phyloP scores from a whole-genome alignment of 2,329 filamentous ascomycete genomes.

The Pseudocercospora fijiensis region DNA sequence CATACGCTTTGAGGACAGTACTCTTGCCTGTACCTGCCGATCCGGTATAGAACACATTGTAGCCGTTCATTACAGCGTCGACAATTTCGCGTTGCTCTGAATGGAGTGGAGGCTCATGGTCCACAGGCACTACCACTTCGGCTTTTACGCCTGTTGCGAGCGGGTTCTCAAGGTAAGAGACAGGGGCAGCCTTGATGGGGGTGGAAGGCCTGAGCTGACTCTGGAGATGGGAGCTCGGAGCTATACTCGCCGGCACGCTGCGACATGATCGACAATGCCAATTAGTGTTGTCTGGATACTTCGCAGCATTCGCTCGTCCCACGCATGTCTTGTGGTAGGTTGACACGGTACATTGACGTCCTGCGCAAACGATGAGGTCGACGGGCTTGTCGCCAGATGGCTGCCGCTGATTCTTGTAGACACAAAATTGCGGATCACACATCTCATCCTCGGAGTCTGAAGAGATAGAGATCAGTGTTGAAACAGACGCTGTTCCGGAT shows the following conservation, averaged over 20 bases:
- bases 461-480: not conserved
- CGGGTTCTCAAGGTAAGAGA: not conserved
- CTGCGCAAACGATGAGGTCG: not conserved
- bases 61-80: not conserved
- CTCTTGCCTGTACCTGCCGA: conserved; percentile 62
- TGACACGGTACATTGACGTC: not conserved
- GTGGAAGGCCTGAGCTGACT: not conserved
- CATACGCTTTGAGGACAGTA: conserved; percentile 53
- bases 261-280: not conserved
- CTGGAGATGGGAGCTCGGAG: not conserved
- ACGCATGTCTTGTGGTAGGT: conserved; percentile 5
- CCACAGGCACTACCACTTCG: not conserved
- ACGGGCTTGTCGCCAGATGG: not conserved
- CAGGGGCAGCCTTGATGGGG: not conserved
- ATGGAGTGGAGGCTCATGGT: not conserved
- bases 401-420: not conserved
- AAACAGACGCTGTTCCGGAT: not conserved
- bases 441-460: not conserved
- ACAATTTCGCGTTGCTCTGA: not conserved
- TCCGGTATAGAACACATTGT: conserved; percentile 64
- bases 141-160: not conserved
- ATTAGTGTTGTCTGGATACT: conserved; percentile 1
- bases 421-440: not conserved
- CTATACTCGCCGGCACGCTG: not conserved
- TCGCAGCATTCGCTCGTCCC: not conserved